Evolutionary conservation across 768 basidiomycete genomes (phyloP), one percentile per base, ranked within the genome.

Genomic region (Podaxis mareebaensis): DNA sequence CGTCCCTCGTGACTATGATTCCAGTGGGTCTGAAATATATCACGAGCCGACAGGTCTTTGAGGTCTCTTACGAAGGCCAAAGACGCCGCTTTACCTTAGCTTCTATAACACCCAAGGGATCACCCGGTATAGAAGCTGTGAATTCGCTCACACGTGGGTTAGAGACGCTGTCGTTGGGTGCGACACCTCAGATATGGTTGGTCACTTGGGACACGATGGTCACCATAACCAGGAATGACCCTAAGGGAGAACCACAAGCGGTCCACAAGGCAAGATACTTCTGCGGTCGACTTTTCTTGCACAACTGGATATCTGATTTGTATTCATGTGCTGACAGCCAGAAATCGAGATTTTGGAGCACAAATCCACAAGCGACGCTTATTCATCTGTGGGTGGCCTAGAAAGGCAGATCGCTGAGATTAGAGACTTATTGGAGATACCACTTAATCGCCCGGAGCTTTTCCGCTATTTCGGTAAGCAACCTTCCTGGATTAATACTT

Each of bases 351-450:
- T 79, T 15, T 72, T 84, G 56, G 73, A 79, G n/a, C 77, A 79
- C 65, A 74, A 66, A 63, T 69, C 80, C 15, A 68, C 71, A 46
- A 73, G 76, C 42, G 80, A 87, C 62, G 88, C 91, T n/a, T 97
- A 96, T 69, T 79, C 86, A 39, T 80, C 86, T 13, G 89, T 99
- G 24, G 97, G 97, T 20, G 97, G 97, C 2, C 83, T 99, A 44
- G 81, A 88, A 70, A 87, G 87, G 67, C 95, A 97, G 72, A 96
- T 99, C 62, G 77, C 85, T 60, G 87, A 92, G 74, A 93, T 99
- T 68, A 68, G 72, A 20, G 73, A 75, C 65, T 66, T 78, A 2
- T 55, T 76, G 53, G 76, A 77, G 62, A 76, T 77, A 58, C 76
- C 75, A 12, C 63, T 77, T 36, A 74, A 67, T 10, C 67, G 73